Base-by-base conservation (phyloP, 371 early-diverging fungal genomes). In the Syncephalastrum contaminatum region DNA sequence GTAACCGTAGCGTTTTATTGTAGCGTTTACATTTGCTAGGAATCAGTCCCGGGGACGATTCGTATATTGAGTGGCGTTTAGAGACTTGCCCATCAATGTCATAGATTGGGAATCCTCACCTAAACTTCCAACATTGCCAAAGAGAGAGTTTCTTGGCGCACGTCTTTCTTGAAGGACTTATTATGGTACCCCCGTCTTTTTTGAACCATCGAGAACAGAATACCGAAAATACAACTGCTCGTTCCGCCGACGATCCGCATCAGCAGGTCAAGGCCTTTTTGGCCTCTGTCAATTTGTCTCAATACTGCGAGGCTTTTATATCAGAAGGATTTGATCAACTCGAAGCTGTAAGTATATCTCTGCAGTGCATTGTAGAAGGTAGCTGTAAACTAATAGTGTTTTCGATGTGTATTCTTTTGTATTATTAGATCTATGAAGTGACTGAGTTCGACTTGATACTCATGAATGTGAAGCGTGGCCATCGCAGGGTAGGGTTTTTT, bases 381-480 rank as follows among this genome's bases (percentile, higher is more conserved):
- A 54, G n/a, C 24, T 13, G 13, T 13, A 20, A 25, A 2, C 48
- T 15, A 19, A 12, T n/a, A 43, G 13, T 24, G 40, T n/a, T 22
- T 27, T 19, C 39, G 16, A 56, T 21, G 24, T 19, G 15, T 52
- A 12, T n/a, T 55, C n/a, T 49, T 7, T 47, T 63, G 24, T 48
- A 13, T 18, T n/a, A 16, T 24, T 67, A 80, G 80, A 54, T 80
- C 14, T 46, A 71, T 42, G 80, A 80, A 51, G 71, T 76, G 1
- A 76, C 77, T 13, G 80, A 80, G 65, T n/a, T 53, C 15, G 80
- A 80, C 56, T 51, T 80, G 19, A 62, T 69, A 43, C 75, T 75
- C n/a, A 72, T 80, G 71, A 60, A 66, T 57, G 73, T 77, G 4
- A 80, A 77, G 60, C 51, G 80, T 51, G 80, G 80, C 8, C 80